These are phyloP conservation scores for Fusarium miscanthi DNA, from an alignment of 2,329 filamentous ascomycete species.

Conservation along the genomic window DNA sequence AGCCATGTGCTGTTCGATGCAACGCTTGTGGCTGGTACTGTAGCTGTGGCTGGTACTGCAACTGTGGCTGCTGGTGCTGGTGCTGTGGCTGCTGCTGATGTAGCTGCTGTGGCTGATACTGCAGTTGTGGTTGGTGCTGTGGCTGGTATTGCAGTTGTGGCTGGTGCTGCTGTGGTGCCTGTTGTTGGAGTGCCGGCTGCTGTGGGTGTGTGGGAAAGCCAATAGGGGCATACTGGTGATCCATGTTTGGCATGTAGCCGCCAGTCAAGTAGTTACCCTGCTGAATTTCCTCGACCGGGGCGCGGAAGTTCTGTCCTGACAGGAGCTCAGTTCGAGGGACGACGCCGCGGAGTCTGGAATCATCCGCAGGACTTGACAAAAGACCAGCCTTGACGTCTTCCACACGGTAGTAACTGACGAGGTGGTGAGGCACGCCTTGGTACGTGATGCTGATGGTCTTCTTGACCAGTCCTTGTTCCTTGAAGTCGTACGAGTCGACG, in stretches of 20 bases:
- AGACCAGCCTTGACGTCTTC: constrained; percentile 77
- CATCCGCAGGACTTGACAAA: constrained; percentile 68
- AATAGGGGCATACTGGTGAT: neutral
- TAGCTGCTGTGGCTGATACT: too few relatives aligned
- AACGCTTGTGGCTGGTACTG: neutral
- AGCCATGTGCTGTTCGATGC: neutral
- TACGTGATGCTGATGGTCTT: constrained; percentile 89
- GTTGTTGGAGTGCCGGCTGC: neutral
- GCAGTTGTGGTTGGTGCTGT: neutral
- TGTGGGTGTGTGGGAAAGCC: neutral
- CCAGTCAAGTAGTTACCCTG: neutral
- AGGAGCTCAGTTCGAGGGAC: constrained; percentile 68
- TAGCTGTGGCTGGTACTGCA: too few relatives aligned
- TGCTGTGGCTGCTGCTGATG: too few relatives aligned
- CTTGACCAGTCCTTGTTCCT: constrained; percentile 84
- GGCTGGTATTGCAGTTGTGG: too few relatives aligned
- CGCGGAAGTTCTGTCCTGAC: constrained; percentile 73
- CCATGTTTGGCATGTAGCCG: neutral
- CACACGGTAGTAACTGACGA: constrained; percentile 89
- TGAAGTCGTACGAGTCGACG: constrained; percentile 91
- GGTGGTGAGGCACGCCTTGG: constrained; percentile 80
- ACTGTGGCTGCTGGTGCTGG: neutral
- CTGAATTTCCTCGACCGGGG: constrained; percentile 62
- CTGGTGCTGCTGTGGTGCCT: neutral
- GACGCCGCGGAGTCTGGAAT: constrained; percentile 53